Evolutionary conservation across 179 eudicot species (phyloP), one percentile per base, ranked within the genome.

Genomic region (Silene coronaria): DNA sequence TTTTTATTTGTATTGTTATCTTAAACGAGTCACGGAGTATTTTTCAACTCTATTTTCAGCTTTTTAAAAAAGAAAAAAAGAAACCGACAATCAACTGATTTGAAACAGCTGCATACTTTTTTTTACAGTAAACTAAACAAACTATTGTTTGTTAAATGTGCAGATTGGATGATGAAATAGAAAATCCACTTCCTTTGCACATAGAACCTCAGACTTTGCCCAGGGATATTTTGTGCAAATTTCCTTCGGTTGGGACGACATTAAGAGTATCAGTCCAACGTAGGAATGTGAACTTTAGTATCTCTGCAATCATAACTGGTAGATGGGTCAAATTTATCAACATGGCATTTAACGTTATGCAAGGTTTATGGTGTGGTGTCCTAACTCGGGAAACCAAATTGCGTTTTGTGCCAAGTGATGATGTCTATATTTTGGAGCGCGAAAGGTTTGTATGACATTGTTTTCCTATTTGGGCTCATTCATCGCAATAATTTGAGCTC

Each of bases 211-310:
- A 80, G 77, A 80, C 83, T 65, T 85, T 95, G 82, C 58, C 85
- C 76, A 87, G 91, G 87, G 92, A 88, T 67, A 72, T 80, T 45
- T 65, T 89, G 71, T 86, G 87, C 78, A 76, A 72, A 59, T 89
- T 95, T 71, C 97, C 96, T 21, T 48, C 86, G 48, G 82, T 87
- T 73, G 99, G 99, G 72, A 91, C 97, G 38, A 86, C 91, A 45
- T 82, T 95, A 76, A 87, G 97, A 77, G 85, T 93, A 67, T 72
- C 65, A 16, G 82, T 82, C 76, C 82, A 82, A 71, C 86, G 67
- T 81, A 72, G 78, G 79, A 79, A 76, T 51, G 88, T 72, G 77
- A 81, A 86, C 74, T 83, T 91, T 76, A 84, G 85, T 75, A 80
- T 88, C 36, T 74, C 85, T 61, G 78, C 90, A 23, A 72, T 92